Base-by-base conservation (phyloP, 208 protist species). In the Porcisia deanei region DNA sequence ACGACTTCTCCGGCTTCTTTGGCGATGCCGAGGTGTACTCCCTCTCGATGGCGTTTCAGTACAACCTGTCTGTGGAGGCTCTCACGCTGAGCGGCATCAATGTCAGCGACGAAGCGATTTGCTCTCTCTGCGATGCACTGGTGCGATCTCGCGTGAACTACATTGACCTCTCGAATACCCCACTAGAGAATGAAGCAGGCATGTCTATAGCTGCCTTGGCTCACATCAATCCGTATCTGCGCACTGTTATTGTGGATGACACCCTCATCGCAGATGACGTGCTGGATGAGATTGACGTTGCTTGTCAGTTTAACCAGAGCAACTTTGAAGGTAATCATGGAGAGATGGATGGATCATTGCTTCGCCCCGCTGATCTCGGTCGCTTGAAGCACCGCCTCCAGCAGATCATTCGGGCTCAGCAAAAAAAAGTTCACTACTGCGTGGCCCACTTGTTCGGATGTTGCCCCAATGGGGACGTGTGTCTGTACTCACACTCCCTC, bases 241-340 rank as follows among this genome's bases (percentile, higher is more conserved):
- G 93, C 67, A 97, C 93, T 4, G 85, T 97, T 49, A 85, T 97
- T 22, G 85, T 97, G 30, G 90, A 92, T 60, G 93, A 94, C 65
- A 97, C 93, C 3, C 84, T 97, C 34, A 94, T 97, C 73, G 82
- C 91, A 0, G 93, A 94, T 47, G 89, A 94, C 58, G 84, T 97
- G 25, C 76, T 94, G 20, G 93, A 97, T 69, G 93, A 97, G 76
- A 97, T 97, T 72, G 93, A 97, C 75, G 85, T 96, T 43, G 91
- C 90, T 30, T 97, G 93, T 60, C 91, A 96, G 79, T 95, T 93
- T 57, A 97, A 97, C 72, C 90, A 97, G 73, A 97, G 90, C 79
- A 94, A 93, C 71, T 95, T 88, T 76, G 93, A 97, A 70, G 87
- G 75, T 30, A 95, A 91, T 41, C 73, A 63, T 37, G 76, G 82